These are phyloP conservation scores for Apiospora malaysiana DNA, from an alignment of 2,329 filamentous ascomycete species.

Conservation along the genomic window DNA sequence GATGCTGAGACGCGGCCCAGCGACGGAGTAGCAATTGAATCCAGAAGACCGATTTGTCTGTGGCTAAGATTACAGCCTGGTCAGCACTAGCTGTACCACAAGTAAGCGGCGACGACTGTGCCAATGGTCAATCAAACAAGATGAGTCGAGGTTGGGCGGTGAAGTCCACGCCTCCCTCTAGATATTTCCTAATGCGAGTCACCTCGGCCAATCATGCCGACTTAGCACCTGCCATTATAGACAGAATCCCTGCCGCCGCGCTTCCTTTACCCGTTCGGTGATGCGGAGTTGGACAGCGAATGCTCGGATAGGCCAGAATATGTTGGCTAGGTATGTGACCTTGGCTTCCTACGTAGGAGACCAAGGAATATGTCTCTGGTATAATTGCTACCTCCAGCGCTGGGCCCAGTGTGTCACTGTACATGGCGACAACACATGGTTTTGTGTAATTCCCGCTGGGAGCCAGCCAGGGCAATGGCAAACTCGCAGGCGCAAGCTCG, in stretches of 20 bases:
- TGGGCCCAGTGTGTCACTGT: neutral
- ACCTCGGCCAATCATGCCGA: neutral
- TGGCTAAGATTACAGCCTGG: neutral
- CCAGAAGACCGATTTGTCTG: neutral
- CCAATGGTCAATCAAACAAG: neutral
- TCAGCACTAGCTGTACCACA: slow-evolving; percentile 5
- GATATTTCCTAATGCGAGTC: slow-evolving; percentile 1
- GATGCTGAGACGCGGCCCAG: neutral
- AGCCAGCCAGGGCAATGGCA: neutral
- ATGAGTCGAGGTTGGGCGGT: neutral
- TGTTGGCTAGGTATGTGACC: neutral
- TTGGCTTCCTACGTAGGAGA: neutral
- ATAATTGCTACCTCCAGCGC: neutral
- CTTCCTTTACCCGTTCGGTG: neutral
- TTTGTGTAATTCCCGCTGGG: too few species aligned
- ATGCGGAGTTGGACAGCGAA: neutral
- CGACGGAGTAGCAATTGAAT: neutral
- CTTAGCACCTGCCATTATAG: slow-evolving; percentile 2
- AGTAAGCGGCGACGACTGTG: slow-evolving; percentile 2
- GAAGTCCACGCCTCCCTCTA: slow-evolving; percentile 7
- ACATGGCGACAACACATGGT: neutral
- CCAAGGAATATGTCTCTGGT: neutral
- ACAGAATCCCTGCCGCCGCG: neutral
- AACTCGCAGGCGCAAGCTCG: neutral
- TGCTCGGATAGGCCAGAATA: neutral